Conservation (phyloP, 495 filamentous ascomycete species). For the Elaphomyces granulatus region DNA sequence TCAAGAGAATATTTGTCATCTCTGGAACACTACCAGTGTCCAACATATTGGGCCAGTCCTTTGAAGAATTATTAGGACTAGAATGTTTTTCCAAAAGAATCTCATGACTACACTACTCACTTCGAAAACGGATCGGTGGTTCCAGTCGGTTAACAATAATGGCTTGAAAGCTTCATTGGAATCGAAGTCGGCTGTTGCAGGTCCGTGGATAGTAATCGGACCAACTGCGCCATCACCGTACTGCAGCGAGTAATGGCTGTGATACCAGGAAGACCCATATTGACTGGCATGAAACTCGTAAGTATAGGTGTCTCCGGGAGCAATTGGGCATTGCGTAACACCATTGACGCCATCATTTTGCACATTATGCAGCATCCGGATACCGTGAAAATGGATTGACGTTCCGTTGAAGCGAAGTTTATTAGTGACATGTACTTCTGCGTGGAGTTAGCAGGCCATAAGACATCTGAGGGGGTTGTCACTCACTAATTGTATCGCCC, state of each 20-base stretch:
- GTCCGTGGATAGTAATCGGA: constrained; percentile 45
- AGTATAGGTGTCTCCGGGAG: constrained; percentile 22
- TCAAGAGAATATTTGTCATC: not conserved
- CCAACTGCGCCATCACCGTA: constrained; percentile 34
- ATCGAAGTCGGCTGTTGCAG: constrained; percentile 39
- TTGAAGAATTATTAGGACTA: too few species aligned
- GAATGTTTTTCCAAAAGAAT: too few species aligned
- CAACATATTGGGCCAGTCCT: constrained; percentile 1
- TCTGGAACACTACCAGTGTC: not conserved
- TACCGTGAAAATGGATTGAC: not conserved
- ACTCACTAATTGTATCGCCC: not conserved
- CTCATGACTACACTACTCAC: too few species aligned
- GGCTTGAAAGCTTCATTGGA: constrained; percentile 38
- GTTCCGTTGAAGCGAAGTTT: constrained; percentile 2
- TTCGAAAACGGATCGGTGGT: constrained; percentile 7
- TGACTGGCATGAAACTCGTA: constrained; percentile 22
- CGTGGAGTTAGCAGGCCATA: not conserved
- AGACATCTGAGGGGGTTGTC: too few species aligned
- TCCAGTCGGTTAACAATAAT: constrained; percentile 28
- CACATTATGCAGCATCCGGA: not conserved
- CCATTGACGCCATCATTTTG: constrained; percentile 36
- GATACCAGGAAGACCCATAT: constrained; percentile 37
- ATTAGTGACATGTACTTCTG: constrained; percentile 1
- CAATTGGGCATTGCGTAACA: constrained; percentile 37
- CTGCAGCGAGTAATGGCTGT: constrained; percentile 34